phyloP scores from a whole-genome alignment of 371 early-diverging fungal species.

The Apophysomyces ossiformis region DNA sequence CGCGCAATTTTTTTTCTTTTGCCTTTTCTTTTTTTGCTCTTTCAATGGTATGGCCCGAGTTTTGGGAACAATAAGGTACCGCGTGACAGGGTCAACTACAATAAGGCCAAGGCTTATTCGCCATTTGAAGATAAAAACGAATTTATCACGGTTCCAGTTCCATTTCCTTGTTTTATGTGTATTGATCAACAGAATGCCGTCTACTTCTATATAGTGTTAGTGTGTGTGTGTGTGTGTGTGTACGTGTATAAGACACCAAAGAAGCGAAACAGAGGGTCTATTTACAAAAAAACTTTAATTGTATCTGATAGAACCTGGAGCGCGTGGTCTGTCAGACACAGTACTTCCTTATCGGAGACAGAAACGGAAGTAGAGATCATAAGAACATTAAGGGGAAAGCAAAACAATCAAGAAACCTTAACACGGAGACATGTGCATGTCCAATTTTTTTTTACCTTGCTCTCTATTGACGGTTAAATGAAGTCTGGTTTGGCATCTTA shows the following conservation, averaged over 20 bases:
- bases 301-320: conserved; percentile 4
- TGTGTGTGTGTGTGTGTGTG: neutral
- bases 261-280: neutral
- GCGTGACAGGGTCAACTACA: too few relatives aligned
- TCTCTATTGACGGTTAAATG: too few relatives aligned
- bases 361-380: neutral
- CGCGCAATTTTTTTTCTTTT: too few relatives aligned
- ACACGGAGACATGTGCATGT: too few relatives aligned
- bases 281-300: neutral
- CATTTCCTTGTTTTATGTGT: neutral
- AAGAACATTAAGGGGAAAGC: neutral
- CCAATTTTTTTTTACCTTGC: too few relatives aligned
- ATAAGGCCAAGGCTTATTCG: neutral
- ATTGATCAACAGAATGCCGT: neutral
- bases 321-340: conserved; percentile 4
- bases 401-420: too few relatives aligned
- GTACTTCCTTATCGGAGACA: neutral
- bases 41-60: too few relatives aligned
- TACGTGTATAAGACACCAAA: too few relatives aligned
- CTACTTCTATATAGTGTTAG: neutral
- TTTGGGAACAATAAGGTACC: too few relatives aligned
- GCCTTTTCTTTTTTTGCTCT: too few relatives aligned
- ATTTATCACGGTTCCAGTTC: neutral
- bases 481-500: too few relatives aligned
- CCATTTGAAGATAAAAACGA: neutral